Conservation (phyloP, 2,329 filamentous ascomycete genomes). For the Ampelomyces quisqualis region DNA sequence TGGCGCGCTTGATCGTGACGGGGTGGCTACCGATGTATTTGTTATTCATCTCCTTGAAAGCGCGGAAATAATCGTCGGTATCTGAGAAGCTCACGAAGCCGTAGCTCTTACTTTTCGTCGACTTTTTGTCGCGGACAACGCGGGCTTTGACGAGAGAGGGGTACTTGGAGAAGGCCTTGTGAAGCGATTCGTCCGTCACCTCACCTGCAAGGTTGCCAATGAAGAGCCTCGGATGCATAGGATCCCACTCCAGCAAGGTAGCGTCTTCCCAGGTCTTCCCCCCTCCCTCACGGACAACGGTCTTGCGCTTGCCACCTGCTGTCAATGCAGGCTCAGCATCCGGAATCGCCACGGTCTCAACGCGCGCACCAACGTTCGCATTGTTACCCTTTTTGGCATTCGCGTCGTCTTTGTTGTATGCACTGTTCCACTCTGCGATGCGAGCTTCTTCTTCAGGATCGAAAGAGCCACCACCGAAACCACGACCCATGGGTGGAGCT, state of each 20-base stretch:
- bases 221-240: conserved; percentile 88
- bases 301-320: conserved; percentile 70
- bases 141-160: conserved; percentile 86
- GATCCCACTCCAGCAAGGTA: conserved; percentile 91
- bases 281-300: conserved; percentile 83
- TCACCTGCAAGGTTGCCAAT: conserved; percentile 96
- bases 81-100: conserved; percentile 96
- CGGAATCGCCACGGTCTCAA: conserved; percentile 35
- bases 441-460: conserved; percentile 86
- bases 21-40: conserved; percentile 99
- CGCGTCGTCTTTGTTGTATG: conserved; percentile 69
- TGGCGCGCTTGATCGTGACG: conserved; percentile 81
- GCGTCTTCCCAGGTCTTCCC: conserved; percentile 92
- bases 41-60: conserved; percentile 96
- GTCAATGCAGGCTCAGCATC: conserved; percentile 51
- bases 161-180: conserved; percentile 92
- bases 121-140: conserved; percentile 92
- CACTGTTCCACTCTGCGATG: conserved; percentile 93
- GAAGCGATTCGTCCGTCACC: conserved; percentile 90
- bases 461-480: conserved; percentile 42
- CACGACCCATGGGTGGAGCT: conserved; percentile 31
- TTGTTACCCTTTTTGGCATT: conserved; percentile 48
- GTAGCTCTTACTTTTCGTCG: conserved; percentile 93
- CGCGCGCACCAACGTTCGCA: conserved; percentile 43
- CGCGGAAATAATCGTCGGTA: conserved; percentile 93